phyloP scores from a whole-genome alignment of 2,329 filamentous ascomycete genomes.

The Fusarium xylarioides region DNA sequence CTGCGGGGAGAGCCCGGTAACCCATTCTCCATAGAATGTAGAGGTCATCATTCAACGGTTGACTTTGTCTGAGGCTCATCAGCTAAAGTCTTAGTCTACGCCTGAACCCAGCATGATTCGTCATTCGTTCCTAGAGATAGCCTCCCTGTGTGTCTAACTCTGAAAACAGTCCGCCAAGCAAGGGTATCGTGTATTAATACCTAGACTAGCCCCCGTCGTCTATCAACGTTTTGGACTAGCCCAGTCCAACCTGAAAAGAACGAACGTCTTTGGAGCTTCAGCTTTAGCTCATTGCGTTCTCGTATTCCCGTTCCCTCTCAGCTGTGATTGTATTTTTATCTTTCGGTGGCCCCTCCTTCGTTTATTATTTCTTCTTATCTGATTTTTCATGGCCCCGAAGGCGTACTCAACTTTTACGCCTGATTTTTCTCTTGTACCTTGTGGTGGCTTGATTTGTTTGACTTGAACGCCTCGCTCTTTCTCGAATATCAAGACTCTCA shows the following conservation, averaged over 20 bases:
- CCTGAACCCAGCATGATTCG: conserved; percentile 3
- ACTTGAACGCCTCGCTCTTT: not conserved
- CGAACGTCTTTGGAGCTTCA: conserved; percentile 19
- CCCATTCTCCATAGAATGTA: not conserved
- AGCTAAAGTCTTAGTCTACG: conserved; percentile 16
- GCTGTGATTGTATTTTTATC: conserved; percentile 1
- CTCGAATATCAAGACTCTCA: not conserved
- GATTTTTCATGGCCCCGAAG: conserved; percentile 1
- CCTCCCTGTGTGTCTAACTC: conserved; percentile 12
- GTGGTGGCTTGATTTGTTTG: not conserved
- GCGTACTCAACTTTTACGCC: not conserved
- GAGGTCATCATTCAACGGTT: conserved; percentile 20
- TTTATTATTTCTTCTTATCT: not conserved
- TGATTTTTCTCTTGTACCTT: not conserved
- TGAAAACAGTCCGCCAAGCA: conserved; percentile 12
- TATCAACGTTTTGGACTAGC: conserved; percentile 24
- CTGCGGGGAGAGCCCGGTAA: conserved; percentile 18
- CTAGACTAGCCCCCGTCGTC: conserved; percentile 9
- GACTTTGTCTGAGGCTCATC: conserved; percentile 26
- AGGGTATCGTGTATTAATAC: conserved; percentile 19
- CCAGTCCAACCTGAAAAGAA: conserved; percentile 28
- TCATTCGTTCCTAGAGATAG: conserved; percentile 23
- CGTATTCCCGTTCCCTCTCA: conserved; percentile 22
- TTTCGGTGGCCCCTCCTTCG: not conserved
- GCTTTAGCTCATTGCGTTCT: conserved; percentile 35